Base-by-base conservation (phyloP, 1,284 basidiomycete genomes). In the Pyrrhoderma lamaoense region DNA sequence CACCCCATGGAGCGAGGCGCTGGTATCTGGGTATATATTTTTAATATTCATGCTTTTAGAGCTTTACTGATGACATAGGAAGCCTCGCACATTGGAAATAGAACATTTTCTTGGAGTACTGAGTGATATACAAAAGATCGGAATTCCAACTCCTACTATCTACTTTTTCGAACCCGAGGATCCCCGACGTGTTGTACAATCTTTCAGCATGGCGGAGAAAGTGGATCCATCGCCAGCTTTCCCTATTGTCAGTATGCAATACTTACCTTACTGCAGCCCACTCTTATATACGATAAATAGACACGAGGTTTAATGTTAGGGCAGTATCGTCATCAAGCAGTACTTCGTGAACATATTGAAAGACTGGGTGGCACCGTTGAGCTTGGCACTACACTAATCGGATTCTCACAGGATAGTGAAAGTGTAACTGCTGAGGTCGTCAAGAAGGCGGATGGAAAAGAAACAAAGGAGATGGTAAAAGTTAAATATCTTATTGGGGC, bases 401-500 rank as follows among this genome's bases (percentile, higher is more conserved):
- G 18, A 2, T 18, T 55, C 19, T 18, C 39, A 14, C 56, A 58
- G 22, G 39, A 47, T 13, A 45, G 42, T 1, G 43, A 42, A 18
- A 23, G 25, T 3, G 56, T 54, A 3, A 50, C 45, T 7, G 51
- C 46, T 3, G 27, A 38, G 21, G 31, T 53, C 3, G 14, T 13
- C 23, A 45, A 47, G 22, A 40, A 21, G 16, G 46, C 27, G 5
- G 46, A 47, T 21, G 25, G 44, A 16, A 21, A 27, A 23, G 34
- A 23, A 11, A 22, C 19, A 9, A 43, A 8, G 11, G 51, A 56
- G 37, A 50, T 13, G 3, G 16, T 27, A 8, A 14, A 42, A 11
- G 46, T 45, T n/a, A 23, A 18, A 14, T 57, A 53, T 40, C 18
- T 73, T 0, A 56, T 71, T 13, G 70, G 70, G 1, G 60, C 68